Evolutionary conservation across 805 yeast genomes (phyloP).

Genomic region (Lipomyces spencermartinsiae): DNA sequence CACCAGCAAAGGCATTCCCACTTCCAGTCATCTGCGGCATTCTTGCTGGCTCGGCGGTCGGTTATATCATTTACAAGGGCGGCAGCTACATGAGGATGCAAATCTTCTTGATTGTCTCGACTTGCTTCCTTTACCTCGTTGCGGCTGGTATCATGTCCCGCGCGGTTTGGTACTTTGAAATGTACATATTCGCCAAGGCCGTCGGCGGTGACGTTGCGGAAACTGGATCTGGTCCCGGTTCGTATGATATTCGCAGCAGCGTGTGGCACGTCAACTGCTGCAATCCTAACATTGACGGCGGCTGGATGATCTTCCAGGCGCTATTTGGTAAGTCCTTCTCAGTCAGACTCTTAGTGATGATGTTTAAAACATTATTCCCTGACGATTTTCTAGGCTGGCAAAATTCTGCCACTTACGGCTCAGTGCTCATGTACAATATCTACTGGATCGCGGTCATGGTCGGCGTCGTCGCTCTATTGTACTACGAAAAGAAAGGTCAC

Average conservation of each 20-base stretch:
- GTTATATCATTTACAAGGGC: slow-evolving; percentile 75
- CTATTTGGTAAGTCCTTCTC: slow-evolving; percentile 61
- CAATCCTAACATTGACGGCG: slow-evolving; percentile 87
- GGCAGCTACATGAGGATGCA: slow-evolving; percentile 86
- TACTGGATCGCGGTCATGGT: slow-evolving; percentile 80
- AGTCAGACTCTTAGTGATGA: neutral
- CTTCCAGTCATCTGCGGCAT: slow-evolving; percentile 88
- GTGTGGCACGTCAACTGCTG: slow-evolving; percentile 99
- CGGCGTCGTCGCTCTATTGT: slow-evolving; percentile 66
- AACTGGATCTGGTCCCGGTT: slow-evolving; percentile 91
- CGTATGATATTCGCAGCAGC: slow-evolving; percentile 76
- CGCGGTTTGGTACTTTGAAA: slow-evolving; percentile 89
- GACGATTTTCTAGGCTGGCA: slow-evolving; percentile 64
- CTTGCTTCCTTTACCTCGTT: slow-evolving; percentile 86
- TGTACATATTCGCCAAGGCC: slow-evolving; percentile 62
- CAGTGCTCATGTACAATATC: slow-evolving; percentile 83
- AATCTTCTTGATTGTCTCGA: slow-evolving; percentile 82
- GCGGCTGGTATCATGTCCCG: slow-evolving; percentile 92
- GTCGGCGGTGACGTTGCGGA: slow-evolving; percentile 98
- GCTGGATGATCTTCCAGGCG: slow-evolving; percentile 97
- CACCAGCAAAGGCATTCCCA: slow-evolving; percentile 79
- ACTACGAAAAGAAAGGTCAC: slow-evolving; percentile 76
- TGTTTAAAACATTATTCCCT: neutral
- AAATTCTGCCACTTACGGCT: slow-evolving; percentile 92
- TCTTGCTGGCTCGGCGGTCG: slow-evolving; percentile 75